Evolutionary conservation across 495 filamentous ascomycete species (phyloP).

Genomic region (Hapsidospora chrysogenum): DNA sequence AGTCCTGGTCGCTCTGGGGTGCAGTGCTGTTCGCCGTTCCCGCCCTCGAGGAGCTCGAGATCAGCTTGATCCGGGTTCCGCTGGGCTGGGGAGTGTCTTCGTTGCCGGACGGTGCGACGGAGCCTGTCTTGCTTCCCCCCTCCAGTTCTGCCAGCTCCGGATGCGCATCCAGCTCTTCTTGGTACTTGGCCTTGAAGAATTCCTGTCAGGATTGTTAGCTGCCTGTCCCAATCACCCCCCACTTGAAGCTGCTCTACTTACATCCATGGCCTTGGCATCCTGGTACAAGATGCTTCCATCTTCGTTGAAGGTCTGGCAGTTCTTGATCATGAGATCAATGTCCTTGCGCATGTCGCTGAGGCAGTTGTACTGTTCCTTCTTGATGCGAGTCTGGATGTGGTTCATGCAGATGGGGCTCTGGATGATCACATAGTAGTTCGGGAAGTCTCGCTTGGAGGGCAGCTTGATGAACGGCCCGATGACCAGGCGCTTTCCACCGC

Average conservation of each 20-base stretch:
- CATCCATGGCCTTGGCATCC: slow-evolving; percentile 88
- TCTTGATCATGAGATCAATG: slow-evolving; percentile 67
- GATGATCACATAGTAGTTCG: slow-evolving; percentile 90
- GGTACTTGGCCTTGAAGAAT: slow-evolving; percentile 49
- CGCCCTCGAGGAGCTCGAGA: slow-evolving; percentile 29
- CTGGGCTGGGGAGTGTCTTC: slow-evolving; percentile 46
- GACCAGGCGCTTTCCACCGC: slow-evolving; percentile 43
- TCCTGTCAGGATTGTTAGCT: slow-evolving; percentile 43
- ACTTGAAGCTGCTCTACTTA: slow-evolving; percentile 23
- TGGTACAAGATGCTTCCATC: slow-evolving; percentile 79
- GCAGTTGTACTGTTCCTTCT: slow-evolving; percentile 76
- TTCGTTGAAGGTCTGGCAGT: slow-evolving; percentile 91
- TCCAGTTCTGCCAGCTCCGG: slow-evolving; percentile 64
- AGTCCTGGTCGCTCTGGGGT: slow-evolving; percentile 30
- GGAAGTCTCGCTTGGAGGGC: slow-evolving; percentile 71
- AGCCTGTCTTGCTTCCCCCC: slow-evolving; percentile 38
- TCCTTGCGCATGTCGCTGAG: slow-evolving; percentile 68
- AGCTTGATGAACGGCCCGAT: slow-evolving; percentile 91
- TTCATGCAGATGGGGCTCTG: slow-evolving; percentile 85
- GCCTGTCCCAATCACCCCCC: not conserved
- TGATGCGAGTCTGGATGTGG: slow-evolving; percentile 81
- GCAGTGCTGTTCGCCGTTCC: slow-evolving; percentile 21
- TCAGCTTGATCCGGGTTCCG: slow-evolving; percentile 34
- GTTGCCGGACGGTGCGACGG: slow-evolving; percentile 47
- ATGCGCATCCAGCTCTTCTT: slow-evolving; percentile 50